phyloP scores from a whole-genome alignment of 768 basidiomycete genomes.

The Termitomyces sp. region DNA sequence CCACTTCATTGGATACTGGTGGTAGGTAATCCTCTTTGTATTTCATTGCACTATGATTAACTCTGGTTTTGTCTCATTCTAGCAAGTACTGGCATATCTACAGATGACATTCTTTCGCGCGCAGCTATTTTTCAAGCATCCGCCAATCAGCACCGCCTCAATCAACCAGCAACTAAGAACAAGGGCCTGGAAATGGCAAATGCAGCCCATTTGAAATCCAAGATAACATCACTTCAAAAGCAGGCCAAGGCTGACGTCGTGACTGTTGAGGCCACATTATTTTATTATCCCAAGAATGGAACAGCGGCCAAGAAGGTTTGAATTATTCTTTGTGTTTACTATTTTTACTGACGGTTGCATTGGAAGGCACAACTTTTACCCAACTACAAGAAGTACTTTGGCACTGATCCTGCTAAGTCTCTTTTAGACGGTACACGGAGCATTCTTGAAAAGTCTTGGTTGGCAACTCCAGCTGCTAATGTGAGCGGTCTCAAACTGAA shows the following conservation, averaged over 20 bases:
- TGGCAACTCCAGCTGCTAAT: background rate
- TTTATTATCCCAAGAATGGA: background rate
- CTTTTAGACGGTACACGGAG: background rate
- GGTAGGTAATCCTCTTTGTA: background rate
- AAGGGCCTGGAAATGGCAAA: background rate
- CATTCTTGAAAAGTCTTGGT: background rate
- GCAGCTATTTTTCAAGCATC: background rate
- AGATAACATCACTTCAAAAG: background rate
- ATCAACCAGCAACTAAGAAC: background rate
- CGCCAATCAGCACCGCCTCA: background rate
- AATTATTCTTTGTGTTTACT: background rate
- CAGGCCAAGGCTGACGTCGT: background rate
- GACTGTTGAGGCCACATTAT: background rate
- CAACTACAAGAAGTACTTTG: background rate
- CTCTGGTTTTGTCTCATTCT: too few relatives aligned
- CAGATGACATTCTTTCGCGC: background rate
- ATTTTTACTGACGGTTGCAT: background rate
- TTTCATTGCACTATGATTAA: background rate
- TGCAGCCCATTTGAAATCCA: background rate
- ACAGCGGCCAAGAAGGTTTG: background rate
- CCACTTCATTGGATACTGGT: too few relatives aligned
- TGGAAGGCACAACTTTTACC: background rate
- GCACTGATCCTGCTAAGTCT: background rate
- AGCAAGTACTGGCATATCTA: too few relatives aligned
- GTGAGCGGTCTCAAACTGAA: background rate